phyloP scores from a whole-genome alignment of 2,329 filamentous ascomycete genomes.

The Diaporthe aspalathi region DNA sequence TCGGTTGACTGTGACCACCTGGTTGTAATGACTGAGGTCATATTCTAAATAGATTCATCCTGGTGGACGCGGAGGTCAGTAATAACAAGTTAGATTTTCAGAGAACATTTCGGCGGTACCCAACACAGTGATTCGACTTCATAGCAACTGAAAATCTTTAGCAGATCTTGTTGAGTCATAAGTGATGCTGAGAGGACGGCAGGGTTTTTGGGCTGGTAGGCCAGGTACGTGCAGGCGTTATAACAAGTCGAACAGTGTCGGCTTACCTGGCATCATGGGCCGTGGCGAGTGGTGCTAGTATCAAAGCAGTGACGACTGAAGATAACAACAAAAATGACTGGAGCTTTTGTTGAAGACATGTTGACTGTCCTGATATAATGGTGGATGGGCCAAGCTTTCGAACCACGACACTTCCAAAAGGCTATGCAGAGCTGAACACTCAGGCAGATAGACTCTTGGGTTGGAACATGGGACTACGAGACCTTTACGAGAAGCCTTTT shows the following conservation, averaged over 20 bases:
- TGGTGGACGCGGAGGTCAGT: neutral
- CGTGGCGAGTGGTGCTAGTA: neutral
- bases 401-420: no score
- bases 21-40: constrained; percentile 14
- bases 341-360: neutral
- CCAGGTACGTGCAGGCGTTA: neutral
- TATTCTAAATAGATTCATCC: neutral
- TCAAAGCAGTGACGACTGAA: neutral
- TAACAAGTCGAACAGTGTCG: no score
- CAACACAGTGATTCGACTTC: neutral
- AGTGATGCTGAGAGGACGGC: neutral
- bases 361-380: neutral
- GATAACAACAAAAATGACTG: neutral
- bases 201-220: neutral
- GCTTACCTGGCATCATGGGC: neutral
- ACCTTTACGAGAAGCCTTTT: no score
- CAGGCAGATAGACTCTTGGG: no score
- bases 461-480: no score
- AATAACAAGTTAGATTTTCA: no score
- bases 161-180: neutral
- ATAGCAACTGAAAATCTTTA: neutral
- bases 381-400: neutral
- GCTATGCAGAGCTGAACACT: neutral
- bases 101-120: neutral
- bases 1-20: no score